Evolutionary conservation across 805 yeast species (phyloP), one percentile per base, ranked within the genome.

Genomic region (Komagataella mondaviorum): DNA sequence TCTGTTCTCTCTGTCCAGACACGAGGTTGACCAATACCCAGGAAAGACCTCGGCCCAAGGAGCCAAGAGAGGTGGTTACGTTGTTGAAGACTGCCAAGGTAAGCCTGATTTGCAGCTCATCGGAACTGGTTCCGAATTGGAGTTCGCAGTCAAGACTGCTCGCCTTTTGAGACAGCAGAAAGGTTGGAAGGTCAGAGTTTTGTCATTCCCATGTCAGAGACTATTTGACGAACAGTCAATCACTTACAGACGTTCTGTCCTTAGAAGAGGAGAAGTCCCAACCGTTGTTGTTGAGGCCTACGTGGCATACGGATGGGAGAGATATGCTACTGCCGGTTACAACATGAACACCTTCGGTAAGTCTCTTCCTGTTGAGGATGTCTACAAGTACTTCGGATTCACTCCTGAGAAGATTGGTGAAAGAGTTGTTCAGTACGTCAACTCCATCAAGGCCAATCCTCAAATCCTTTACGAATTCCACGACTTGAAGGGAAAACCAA

Each of bases 261-360:
- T 66, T 47, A 55, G 62, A 50, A 53, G 61, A 48, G 63, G 63
- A 18, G 51, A 58, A 23, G 49, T 60, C 7, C 69, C 67, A 20
- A 53, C 60, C 3, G 61, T 67, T 45, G 62, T 64, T 14, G 59
- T 67, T 22, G 71, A 67, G 53, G 67, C 70, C 6, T 67, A 62
- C 54, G 63, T 68, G 3, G 61, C 64, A 17, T 57, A 57, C 49
- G 68, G 68, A 6, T 67, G 71, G 71, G 69, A 67, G 52, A 56
- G 65, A 50, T 65, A 64, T 51, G 69, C 70, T 14, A 60, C 57
- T 39, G 71, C 70, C 23, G 68, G 69, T 50, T 56, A 63, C 52
- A 63, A 57, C 49, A 57, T 67, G 66, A 57, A 59, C 36, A 55
- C 60, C 1, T 67, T 62, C 50, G 71, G 71, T 36, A 66, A 63